Evolutionary conservation across 2,329 filamentous ascomycete genomes (phyloP), one percentile per base, ranked within the genome.

Genomic region (Aspergillus sp.): DNA sequence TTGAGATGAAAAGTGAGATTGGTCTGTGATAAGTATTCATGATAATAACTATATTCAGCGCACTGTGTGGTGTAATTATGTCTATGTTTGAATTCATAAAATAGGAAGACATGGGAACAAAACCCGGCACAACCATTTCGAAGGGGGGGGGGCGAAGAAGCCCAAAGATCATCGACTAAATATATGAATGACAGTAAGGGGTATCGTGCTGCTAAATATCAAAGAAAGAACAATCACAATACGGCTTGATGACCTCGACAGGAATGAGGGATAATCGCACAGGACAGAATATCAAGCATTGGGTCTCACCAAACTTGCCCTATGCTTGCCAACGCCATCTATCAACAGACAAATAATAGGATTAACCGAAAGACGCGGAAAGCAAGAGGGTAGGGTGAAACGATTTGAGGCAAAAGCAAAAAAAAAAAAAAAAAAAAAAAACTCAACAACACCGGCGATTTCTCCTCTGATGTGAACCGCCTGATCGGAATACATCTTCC

Each of bases 401-500:
- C 19, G 19, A 19, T 19, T 19, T 19, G 35, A 46, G 38, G 32
- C 27, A 28, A 44, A 44, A 46, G 19, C 6, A 34, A 29, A 34
- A 38, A n/a, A 43, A 46, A 43, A 19, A 19, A 27, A 30, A 35
- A 26, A 26, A n/a, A n/a, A n/a, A n/a, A n/a, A 42, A 48, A 42
- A 27, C 50, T 54, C 45, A 75, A 51, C 73, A 75, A 52, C 71
- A 72, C 27, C 68, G 62, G 41, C 59, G 58, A 48, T 62, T 61
- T 49, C 63, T 62, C 51, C 63, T 57, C 29, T 65, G 63, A 38
- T 57, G 59, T 40, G 64, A 58, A 34, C 63, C 62, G 36, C 65
- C 60, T 19, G 72, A 51, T 30, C 70, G 66, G 56, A 76, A 76
- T 4, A 75, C 73, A 55, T 73, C 70, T 52, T 74, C 72, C 73